Evolutionary conservation across 192 early-diverging fungal species (phyloP), one percentile per base, ranked within the genome.

Genomic region (Backusella australiensis): DNA sequence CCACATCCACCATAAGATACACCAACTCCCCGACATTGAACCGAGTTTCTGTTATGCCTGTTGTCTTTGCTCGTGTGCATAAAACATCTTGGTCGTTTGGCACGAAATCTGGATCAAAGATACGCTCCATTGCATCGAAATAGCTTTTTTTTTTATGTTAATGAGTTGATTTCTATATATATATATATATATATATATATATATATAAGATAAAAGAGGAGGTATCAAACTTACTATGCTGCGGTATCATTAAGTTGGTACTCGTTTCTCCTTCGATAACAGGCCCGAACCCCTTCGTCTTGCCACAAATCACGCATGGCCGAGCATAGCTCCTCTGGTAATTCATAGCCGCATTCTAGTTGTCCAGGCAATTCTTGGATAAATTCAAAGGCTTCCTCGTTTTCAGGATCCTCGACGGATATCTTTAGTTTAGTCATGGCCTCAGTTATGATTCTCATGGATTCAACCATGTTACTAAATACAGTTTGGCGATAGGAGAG

Each of bases 181-280:
- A 8, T n/a, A 63, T 23, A 29, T 29, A 29, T 29, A 29, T n/a
- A n/a, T 34, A 29, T n/a, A 29, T 67, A 73, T 68, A 8, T n/a
- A 63, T 23, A 29, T 29, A 29, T 29, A 29, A 0, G 23, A 15
- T 23, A 17, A 35, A 34, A 67, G 14, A 23, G 29, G 11, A 65
- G 9, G 42, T 44, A 44, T 4, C 32, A 32, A 32, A 85, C 89
- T 80, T 82, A 94, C 93, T 99, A 99, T 82, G 89, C 89, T 15
- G 97, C 95, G 39, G 96, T 97, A 82, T 99, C 97, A 82, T 96
- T 96, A 38, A 99, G 87, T 85, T 99, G 97, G 82, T 93, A 99
- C 83, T 99, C 97, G 72, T 92, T 86, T 7, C 91, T 91, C 75
- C 97, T 87, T 17, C 76, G 83, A 79, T 96, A 95, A 76, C 92